Base-by-base conservation (phyloP, 2,329 filamentous ascomycete genomes). In the Cladophialophora psammophila region DNA sequence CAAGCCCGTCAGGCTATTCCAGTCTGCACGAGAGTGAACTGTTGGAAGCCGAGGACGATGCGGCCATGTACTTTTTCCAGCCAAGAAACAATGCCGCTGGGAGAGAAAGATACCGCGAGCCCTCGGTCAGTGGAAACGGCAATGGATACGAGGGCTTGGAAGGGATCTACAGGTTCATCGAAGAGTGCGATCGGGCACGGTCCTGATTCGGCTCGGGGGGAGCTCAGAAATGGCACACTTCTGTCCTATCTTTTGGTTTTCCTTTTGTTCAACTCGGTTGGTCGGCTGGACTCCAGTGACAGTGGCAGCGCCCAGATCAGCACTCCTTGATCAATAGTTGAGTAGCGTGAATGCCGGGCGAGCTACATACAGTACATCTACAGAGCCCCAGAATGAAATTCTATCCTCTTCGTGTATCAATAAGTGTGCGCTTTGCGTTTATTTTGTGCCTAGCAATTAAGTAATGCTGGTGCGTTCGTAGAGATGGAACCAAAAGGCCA, bases 81-180 rank as follows among this genome's bases (percentile, higher is more conserved):
- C 65, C 76, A 74, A 63, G 58, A 13, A 71, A 52, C 58, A 71
- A 57, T 52, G n/a, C 40, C 9, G 26, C 45, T 32, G 35, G 55
- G 7, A 26, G 48, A 18, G 56, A 63, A 67, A 45, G 55, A 32
- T 31, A 48, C 73, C 74, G 13, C 40, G 58, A 54, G 18, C 50
- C n/a, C 36, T 12, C 26, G 13, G 10, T 7, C 69, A 73, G 67
- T 73, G 77, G 38, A 57, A 45, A 26, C 31, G 66, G 35, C 12
- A 74, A 63, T 69, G 69, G 63, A 62, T 89, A 88, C 69, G 87
- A 89, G 68, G 86, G 87, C 5, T 78, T 88, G 13, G 86, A 90
- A 73, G 88, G 88, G 2, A 90, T 91, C 38, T 88, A 89, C 73
- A 82, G 83, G 59, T 91, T 91, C 74, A 81, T 91, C 66, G 85